These are phyloP conservation scores for Kodamaea fukazawae DNA, from an alignment of 805 yeast species.

Conservation along the genomic window DNA sequence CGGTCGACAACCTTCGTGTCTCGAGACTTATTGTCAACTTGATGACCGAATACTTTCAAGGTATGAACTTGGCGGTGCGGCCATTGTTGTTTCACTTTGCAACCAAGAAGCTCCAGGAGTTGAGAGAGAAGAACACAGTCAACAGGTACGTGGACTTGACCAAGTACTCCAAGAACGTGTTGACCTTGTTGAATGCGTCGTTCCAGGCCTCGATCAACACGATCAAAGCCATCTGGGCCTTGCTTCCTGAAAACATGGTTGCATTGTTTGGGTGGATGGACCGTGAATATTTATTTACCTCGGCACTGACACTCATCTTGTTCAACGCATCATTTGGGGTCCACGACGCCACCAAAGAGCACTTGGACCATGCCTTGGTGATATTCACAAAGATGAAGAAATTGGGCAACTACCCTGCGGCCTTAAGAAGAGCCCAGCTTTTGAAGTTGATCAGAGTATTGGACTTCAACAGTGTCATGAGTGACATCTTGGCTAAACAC, in stretches of 20 bases:
- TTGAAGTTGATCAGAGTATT: slow-evolving; percentile 61
- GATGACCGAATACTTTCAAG: slow-evolving; percentile 82
- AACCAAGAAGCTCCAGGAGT: slow-evolving; percentile 56
- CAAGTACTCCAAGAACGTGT: slow-evolving; percentile 62
- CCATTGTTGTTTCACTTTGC: slow-evolving; percentile 77
- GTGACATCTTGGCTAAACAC: slow-evolving; percentile 53
- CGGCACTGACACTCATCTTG: slow-evolving; percentile 68
- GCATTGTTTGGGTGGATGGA: slow-evolving; percentile 87
- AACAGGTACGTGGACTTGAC: slow-evolving; percentile 63
- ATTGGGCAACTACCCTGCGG: slow-evolving; percentile 79
- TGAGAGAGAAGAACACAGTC: slow-evolving; percentile 35
- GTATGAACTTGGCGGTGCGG: slow-evolving; percentile 73
- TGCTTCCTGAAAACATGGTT: slow-evolving; percentile 76
- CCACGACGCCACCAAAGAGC: slow-evolving; percentile 69
- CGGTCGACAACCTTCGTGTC: slow-evolving; percentile 50
- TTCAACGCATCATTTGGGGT: slow-evolving; percentile 81
- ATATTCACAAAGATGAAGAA: slow-evolving; percentile 74
- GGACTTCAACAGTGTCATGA: slow-evolving; percentile 67
- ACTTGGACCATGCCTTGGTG: slow-evolving; percentile 67
- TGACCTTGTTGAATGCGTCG: slow-evolving; percentile 70
- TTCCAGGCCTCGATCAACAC: slow-evolving; percentile 80
- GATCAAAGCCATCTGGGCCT: slow-evolving; percentile 68
- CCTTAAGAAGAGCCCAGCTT: slow-evolving; percentile 67
- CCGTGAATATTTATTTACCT: slow-evolving; percentile 73
- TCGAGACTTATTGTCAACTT: slow-evolving; percentile 68